These are phyloP conservation scores for Polygonum aviculare DNA, from an alignment of 148 eudicot genomes.

Conservation along the genomic window DNA sequence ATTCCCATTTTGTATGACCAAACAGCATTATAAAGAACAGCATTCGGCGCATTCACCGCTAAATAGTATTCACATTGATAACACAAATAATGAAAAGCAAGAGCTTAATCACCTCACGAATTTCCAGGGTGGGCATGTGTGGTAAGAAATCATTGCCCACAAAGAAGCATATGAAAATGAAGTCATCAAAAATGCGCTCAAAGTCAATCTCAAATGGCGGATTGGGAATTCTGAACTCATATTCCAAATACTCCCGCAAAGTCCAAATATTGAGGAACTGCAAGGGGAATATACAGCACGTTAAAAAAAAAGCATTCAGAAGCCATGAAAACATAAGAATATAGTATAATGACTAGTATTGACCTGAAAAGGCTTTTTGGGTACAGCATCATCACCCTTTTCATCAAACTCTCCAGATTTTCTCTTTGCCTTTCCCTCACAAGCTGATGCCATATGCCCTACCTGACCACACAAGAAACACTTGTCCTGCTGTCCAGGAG, in stretches of 20 bases:
- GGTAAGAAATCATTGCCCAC: slow-evolving; percentile 97
- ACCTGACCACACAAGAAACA: slow-evolving; percentile 92
- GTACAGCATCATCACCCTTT: slow-evolving; percentile 53
- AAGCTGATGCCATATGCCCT: slow-evolving; percentile 84
- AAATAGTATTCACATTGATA: not conserved
- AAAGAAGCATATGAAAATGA: slow-evolving; percentile 93
- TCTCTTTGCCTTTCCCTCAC: slow-evolving; percentile 93
- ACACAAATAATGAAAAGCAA: not conserved
- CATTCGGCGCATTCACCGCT: not conserved
- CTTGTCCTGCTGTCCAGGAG: slow-evolving; percentile 89
- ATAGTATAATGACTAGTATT: not conserved
- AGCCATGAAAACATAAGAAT: not conserved
- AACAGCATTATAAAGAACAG: not conserved
- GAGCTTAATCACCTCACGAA: slow-evolving; percentile 77
- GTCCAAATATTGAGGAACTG: slow-evolving; percentile 95
- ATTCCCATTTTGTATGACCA: not conserved
- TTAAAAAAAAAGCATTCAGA: slow-evolving; percentile 30
- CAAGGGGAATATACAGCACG: slow-evolving; percentile 17
- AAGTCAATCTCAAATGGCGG: slow-evolving; percentile 57
- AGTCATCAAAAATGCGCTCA: slow-evolving; percentile 86
- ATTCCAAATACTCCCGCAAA: slow-evolving; percentile 81
- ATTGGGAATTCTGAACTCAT: slow-evolving; percentile 73
- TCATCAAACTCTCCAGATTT: slow-evolving; percentile 93
- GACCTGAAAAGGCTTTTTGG: slow-evolving; percentile 89
- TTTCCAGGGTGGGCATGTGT: slow-evolving; percentile 97